A percentile compares a stretch with the other conserved stretches of the same genome.
phyloP scores from a whole-genome alignment of 1,284 basidiomycete species.

The Meira nashicola region DNA sequence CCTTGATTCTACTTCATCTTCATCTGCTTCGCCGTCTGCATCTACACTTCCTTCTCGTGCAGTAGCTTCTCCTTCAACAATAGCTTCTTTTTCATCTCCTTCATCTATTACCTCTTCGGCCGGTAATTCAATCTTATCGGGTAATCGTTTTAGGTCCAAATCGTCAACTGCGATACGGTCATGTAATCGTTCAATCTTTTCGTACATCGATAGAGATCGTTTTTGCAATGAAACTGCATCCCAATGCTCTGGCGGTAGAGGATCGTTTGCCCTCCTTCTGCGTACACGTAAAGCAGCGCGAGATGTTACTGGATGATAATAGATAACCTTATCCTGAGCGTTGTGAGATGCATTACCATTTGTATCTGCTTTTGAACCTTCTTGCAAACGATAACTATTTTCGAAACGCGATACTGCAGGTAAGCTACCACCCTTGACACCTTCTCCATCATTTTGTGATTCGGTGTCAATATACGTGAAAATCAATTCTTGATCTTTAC shows the following conservation, averaged over 20 bases:
- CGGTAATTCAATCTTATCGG: constrained; percentile 1
- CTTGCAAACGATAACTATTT: neutral
- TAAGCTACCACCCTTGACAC: neutral
- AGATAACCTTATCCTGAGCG: neutral
- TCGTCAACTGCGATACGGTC: constrained; percentile 6
- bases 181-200: constrained; percentile 10
- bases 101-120: neutral
- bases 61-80: neutral
- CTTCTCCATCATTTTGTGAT: neutral
- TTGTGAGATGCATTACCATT: neutral
- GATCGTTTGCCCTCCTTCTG: constrained; percentile 8
- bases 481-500: constrained; percentile 9
- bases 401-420: neutral
- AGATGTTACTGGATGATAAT: constrained; percentile 3
- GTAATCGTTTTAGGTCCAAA: neutral
- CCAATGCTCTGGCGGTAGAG: constrained; percentile 9
- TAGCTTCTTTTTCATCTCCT: neutral
- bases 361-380: neutral
- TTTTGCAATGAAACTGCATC: constrained; percentile 7
- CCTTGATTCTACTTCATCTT: neutral
- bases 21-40: neutral
- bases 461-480: constrained; percentile 1
- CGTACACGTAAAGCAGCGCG: constrained; percentile 3
- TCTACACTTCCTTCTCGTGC: neutral
- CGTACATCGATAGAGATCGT: constrained; percentile 1